These are phyloP conservation scores for Sicyos edulis DNA, from an alignment of 306 rosid genomes.

Conservation along the genomic window DNA sequence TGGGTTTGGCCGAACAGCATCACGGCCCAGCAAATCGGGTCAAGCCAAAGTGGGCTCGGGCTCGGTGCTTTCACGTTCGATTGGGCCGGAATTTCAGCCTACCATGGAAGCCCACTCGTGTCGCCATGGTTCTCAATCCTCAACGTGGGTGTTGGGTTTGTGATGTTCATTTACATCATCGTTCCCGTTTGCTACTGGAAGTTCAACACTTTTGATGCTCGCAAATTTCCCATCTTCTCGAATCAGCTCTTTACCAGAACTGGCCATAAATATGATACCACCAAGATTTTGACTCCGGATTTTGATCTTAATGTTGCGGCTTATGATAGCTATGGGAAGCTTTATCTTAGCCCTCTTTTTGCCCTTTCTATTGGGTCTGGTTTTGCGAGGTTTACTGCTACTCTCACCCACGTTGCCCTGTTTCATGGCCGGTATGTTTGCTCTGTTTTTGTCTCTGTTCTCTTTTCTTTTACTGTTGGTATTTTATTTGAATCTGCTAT, in stretches of 20 bases:
- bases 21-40: conserved; percentile 94
- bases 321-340: conserved; percentile 74
- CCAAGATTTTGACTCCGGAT: conserved; percentile 61
- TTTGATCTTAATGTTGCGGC: conserved; percentile 63
- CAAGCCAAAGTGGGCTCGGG: conserved; percentile 84
- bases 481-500: not conserved
- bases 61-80: conserved; percentile 84
- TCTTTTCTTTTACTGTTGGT: not conserved
- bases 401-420: conserved; percentile 88
- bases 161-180: conserved; percentile 83
- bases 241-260: conserved; percentile 55
- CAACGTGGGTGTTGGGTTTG: conserved; percentile 81
- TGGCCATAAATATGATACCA: conserved; percentile 83
- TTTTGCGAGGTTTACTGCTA: conserved; percentile 86
- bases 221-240: conserved; percentile 94
- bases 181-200: conserved; percentile 93
- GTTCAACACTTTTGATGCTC: conserved; percentile 79
- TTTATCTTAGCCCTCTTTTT: conserved; percentile 88
- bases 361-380: conserved; percentile 99
- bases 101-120: conserved; percentile 95
- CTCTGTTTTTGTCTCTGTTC: conserved; percentile 1
- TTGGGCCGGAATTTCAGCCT: conserved; percentile 98
- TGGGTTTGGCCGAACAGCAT: conserved; percentile 87
- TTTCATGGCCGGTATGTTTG: conserved; percentile 66
- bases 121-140: conserved; percentile 86